Evolutionary conservation across 2,329 filamentous ascomycete species (phyloP), one percentile per base, ranked within the genome.

Genomic region (Fusarium gaditjirri): DNA sequence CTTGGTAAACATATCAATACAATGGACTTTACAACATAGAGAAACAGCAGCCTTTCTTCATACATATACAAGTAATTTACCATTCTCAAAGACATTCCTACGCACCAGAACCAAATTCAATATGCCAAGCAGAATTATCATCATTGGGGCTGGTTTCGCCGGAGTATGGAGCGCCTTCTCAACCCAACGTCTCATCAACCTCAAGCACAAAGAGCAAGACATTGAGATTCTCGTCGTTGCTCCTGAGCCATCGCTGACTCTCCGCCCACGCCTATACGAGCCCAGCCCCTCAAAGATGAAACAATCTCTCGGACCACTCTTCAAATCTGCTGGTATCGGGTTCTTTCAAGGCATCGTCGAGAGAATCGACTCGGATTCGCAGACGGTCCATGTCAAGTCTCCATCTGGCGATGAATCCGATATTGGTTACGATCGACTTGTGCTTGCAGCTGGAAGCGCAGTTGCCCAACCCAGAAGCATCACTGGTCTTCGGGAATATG

Each of bases 391-490:
- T 2, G 59, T 72, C 16, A 50, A 27, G 27, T 65, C 67, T 11
- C 1, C 38, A 3, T 29, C 66, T 1, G 76, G 75, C 3, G 5
- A 11, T 2, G 27, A 33, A 36, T 57, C 53, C 0, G 52, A 7
- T 8, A 17, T 71, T 7, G 3, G 5, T 14, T 84, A 81, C 29
- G 73, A 80, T 54, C 76, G 80, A 3, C 77, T 84, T 6, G 69
- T 84, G 3, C 65, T 84, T 0, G 81, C 82, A 0, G 79, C 81
- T 1, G 82, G 82, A 4, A 83, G 82, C 49, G 49, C 65, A 6
- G 66, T 83, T 4, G 47, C 75, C 0, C 75, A 70, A 8, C 82
- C 82, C 1, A 33, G 36, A 6, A 53, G 58, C 1, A 71, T 74
- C 2, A 1, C 68, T 0, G 81, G 82, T 1, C 72, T 83, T 4